Conservation (phyloP, 768 basidiomycete species). For the Termitomyces sp. region DNA sequence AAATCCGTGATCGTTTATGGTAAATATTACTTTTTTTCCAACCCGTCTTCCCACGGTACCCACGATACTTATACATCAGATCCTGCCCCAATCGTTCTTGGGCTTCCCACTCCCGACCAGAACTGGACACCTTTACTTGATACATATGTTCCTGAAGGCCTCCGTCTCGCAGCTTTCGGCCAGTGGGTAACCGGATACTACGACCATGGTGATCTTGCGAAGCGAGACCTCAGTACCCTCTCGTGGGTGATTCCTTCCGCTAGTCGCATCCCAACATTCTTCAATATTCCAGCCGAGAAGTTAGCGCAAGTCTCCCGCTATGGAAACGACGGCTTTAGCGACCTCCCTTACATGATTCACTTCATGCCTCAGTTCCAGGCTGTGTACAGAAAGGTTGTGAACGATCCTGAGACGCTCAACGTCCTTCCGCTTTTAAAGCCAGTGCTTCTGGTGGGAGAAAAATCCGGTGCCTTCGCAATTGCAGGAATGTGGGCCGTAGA, state of each 20-base stretch:
- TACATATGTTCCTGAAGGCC: slow-evolving; percentile 17
- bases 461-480: slow-evolving; percentile 15
- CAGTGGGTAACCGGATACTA: slow-evolving; percentile 28
- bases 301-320: slow-evolving; percentile 8
- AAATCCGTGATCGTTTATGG: slow-evolving; percentile 24
- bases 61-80: slow-evolving; percentile 14
- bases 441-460: slow-evolving; percentile 11
- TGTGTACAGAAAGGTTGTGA: slow-evolving; percentile 19
- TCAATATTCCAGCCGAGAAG: slow-evolving; percentile 15
- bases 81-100: slow-evolving; percentile 21
- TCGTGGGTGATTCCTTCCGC: slow-evolving; percentile 18
- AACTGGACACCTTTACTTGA: slow-evolving; percentile 23
- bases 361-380: slow-evolving; percentile 12
- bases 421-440: slow-evolving; percentile 16
- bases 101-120: slow-evolving; percentile 17
- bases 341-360: slow-evolving; percentile 15
- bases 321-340: slow-evolving; percentile 10
- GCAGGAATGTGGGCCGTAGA: slow-evolving; percentile 17
- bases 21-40: slow-evolving; percentile 1
- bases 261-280: slow-evolving; percentile 20
- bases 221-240: slow-evolving; percentile 19
- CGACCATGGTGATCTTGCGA: slow-evolving; percentile 23
- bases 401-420: slow-evolving; percentile 2
- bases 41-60: neutral
- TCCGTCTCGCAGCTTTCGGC: slow-evolving; percentile 16